Evolutionary conservation across 192 early-diverging fungal species (phyloP).

Genomic region (Podila epicladia): DNA sequence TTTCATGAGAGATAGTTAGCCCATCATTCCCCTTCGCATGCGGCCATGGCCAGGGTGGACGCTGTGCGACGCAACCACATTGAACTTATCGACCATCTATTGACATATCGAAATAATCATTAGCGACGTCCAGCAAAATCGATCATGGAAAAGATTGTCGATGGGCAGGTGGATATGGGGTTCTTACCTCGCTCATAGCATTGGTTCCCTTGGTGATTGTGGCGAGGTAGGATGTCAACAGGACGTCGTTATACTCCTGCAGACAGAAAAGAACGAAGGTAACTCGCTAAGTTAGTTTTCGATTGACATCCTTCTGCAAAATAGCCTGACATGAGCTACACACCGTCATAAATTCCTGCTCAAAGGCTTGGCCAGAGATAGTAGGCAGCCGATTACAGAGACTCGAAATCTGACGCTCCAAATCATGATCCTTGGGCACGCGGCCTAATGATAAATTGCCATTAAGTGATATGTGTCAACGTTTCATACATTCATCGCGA

Average conservation of each 20-base stretch:
- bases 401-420: conserved; percentile 81
- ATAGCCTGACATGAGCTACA: background rate
- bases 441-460: conserved; percentile 9
- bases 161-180: background rate
- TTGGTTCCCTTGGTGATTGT: conserved; percentile 80
- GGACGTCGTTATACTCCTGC: conserved; percentile 87
- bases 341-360: conserved; percentile 79
- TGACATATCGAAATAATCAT: background rate
- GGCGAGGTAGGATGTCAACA: conserved; percentile 79
- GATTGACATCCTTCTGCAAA: background rate
- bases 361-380: conserved; percentile 71
- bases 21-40: conserved; percentile 31
- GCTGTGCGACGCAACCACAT: conserved; percentile 21
- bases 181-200: conserved; percentile 68
- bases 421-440: conserved; percentile 71
- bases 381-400: conserved; percentile 78
- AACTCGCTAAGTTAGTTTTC: background rate
- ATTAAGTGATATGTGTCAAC: background rate
- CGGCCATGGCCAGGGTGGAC: conserved; percentile 19
- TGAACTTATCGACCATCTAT: conserved; percentile 51
- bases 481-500: background rate
- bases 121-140: background rate
- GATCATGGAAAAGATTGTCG: background rate
- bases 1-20: conserved; percentile 13
- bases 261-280: background rate